Evolutionary conservation across 805 yeast species (phyloP).

Genomic region (Alloascoidea africana): DNA sequence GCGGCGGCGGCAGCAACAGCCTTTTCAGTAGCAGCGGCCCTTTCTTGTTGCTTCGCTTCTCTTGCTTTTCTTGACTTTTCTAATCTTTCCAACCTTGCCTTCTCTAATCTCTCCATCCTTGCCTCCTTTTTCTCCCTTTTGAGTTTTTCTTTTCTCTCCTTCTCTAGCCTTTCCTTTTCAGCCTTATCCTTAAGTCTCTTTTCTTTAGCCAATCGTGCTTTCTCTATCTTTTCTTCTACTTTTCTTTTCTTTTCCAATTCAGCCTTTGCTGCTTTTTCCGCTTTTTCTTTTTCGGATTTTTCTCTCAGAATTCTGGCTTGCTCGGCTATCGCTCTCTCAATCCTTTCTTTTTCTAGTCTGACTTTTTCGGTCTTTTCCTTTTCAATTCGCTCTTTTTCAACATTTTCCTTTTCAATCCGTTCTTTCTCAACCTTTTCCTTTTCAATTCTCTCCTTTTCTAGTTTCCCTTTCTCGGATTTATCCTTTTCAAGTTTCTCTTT

Average conservation of each 20-base stretch:
- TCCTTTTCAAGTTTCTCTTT: constrained; percentile 1
- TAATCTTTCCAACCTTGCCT: background rate
- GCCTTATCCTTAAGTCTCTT: background rate
- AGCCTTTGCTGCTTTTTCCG: background rate
- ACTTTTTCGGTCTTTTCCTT: background rate
- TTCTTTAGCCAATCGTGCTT: background rate
- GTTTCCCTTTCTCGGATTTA: background rate
- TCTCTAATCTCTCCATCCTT: background rate
- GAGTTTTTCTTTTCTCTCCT: background rate
- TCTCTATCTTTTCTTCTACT: background rate
- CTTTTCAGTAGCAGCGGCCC: no score
- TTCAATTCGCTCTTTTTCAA: background rate
- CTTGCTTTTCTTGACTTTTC: background rate
- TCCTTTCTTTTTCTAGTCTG: background rate
- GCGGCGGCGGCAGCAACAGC: no score
- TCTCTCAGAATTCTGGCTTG: constrained; percentile 1
- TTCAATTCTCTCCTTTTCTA: background rate
- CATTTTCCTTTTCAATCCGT: background rate
- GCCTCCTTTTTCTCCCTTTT: background rate
- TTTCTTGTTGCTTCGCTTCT: background rate
- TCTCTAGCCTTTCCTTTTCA: background rate
- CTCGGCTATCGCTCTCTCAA: background rate
- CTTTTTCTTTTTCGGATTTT: background rate
- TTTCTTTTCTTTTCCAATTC: background rate
- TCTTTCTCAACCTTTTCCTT: background rate